These are phyloP conservation scores for Candida maesae DNA, from an alignment of 805 yeast species.

Conservation along the genomic window DNA sequence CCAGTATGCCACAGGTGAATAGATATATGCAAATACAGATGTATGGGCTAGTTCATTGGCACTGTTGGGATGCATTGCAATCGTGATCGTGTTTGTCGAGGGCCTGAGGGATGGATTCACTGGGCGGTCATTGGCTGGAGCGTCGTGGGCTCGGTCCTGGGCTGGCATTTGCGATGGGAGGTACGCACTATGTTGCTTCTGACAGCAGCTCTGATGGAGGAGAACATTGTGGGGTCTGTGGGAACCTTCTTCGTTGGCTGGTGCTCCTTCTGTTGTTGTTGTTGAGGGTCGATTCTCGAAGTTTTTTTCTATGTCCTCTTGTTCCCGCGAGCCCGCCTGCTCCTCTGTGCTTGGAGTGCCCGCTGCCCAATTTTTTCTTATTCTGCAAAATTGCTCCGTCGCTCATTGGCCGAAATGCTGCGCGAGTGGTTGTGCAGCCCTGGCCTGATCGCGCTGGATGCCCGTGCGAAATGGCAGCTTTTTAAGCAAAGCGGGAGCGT, in stretches of 20 bases:
- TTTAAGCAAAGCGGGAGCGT: too few relatives aligned
- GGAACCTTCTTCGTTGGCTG: constrained; percentile 2
- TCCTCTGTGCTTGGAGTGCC: constrained; percentile 2
- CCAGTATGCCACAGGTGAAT: too few relatives aligned
- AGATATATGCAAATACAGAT: too few relatives aligned
- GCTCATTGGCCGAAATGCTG: constrained; percentile 25
- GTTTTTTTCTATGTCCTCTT: constrained; percentile 5
- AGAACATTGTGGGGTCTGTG: constrained; percentile 25
- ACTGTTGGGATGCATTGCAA: too few relatives aligned
- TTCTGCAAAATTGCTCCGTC: constrained; percentile 17
- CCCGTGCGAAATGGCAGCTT: not conserved
- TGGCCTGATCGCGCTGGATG: not conserved
- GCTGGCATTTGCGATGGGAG: too few relatives aligned
- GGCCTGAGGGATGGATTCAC: not conserved
- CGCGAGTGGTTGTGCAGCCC: constrained; percentile 11
- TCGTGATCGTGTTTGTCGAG: not conserved
- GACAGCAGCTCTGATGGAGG: constrained; percentile 31
- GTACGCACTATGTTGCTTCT: constrained; percentile 29
- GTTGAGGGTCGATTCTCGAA: constrained; percentile 10
- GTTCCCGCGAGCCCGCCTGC: constrained; percentile 1
- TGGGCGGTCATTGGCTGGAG: constrained; percentile 9
- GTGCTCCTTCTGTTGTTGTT: constrained; percentile 3
- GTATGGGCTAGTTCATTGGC: too few relatives aligned
- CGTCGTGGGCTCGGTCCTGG: too few relatives aligned
- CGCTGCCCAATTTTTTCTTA: constrained; percentile 13